Base-by-base conservation (phyloP, 2,329 filamentous ascomycete genomes). In the Fusarium staphyleae region DNA sequence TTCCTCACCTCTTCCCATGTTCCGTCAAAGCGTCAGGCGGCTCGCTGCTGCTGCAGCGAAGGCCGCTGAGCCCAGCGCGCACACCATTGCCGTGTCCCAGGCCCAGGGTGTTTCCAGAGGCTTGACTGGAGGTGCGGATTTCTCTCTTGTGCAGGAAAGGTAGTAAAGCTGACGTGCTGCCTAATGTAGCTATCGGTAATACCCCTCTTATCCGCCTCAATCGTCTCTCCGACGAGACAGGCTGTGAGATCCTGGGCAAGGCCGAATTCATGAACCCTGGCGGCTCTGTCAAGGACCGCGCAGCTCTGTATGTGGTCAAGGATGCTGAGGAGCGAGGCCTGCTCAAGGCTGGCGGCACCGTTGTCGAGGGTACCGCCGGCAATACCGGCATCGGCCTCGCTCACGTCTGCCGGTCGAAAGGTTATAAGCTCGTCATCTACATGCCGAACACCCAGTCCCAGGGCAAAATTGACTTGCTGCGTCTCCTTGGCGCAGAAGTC, bases 371-470 rank as follows among this genome's bases (percentile, higher is more conserved):
- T 57, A 99, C 95, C 5, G 95, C 95, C 1, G 95, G 95, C 46
- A 99, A 98, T 81, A 99, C 95, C 24, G 95, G 95, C 62, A 99
- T 99, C 74, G 95, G 95, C 2, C 88, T 99, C 35, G 95, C 95
- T 15, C 95, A 98, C 77, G 95, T 99, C 50, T 98, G 95, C 78
- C 86, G 93, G 55, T 90, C 88, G 30, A 89, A 88, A 68, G 95
- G 93, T 33, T 98, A 99, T 82, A 89, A 89, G 72, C 87, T 96
- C 43, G 93, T 98, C 71, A 99, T 99, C 72, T 99, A 98, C 85
- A 98, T 99, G 95, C 95, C 95, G 68, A 90, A 99, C 81, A 98
- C 93, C 41, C 95, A 98, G 78, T 96, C 93, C 15, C 93, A 96
- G 77, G 95, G 93, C 72, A 99, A 99, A 81, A 90, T 99, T 71